Evolutionary conservation across 192 early-diverging fungal genomes (phyloP).

Genomic region (Thoreauomyces humboldtii): DNA sequence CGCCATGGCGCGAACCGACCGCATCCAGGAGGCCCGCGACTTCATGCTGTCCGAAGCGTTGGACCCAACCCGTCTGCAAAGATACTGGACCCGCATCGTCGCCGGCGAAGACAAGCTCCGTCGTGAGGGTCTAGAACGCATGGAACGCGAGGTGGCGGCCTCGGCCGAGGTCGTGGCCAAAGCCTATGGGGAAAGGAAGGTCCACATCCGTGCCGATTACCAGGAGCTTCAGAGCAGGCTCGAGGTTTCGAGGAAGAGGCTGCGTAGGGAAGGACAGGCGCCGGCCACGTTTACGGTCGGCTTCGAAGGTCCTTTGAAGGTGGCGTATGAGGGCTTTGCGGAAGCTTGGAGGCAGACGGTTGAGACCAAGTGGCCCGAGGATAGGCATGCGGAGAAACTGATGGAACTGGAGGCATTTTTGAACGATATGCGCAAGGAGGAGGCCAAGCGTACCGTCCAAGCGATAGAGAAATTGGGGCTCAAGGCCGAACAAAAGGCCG

Average conservation of each 20-base stretch:
- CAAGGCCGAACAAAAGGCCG: too few relatives aligned
- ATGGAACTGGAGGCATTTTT: slow-evolving; percentile 16
- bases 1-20: neutral
- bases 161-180: neutral
- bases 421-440: slow-evolving; percentile 1
- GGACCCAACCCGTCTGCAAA: neutral
- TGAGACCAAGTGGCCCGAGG: neutral
- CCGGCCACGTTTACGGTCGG: neutral
- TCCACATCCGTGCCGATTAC: neutral
- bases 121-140: neutral
- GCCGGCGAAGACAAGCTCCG: slow-evolving; percentile 4
- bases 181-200: neutral
- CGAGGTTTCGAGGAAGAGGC: neutral
- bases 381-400: slow-evolving; percentile 7
- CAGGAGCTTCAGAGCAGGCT: neutral
- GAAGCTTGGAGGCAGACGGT: slow-evolving; percentile 14
- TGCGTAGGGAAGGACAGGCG: neutral
- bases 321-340: slow-evolving; percentile 9
- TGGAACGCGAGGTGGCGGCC: neutral
- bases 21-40: neutral
- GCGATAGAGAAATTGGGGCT: too few relatives aligned
- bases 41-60: slow-evolving; percentile 9
- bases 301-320: slow-evolving; percentile 7
- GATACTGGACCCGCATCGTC: neutral
- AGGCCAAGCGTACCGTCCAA: too few relatives aligned